These are phyloP conservation scores for Moniliella sp. DNA, from an alignment of 1,284 basidiomycete species.

Conservation along the genomic window DNA sequence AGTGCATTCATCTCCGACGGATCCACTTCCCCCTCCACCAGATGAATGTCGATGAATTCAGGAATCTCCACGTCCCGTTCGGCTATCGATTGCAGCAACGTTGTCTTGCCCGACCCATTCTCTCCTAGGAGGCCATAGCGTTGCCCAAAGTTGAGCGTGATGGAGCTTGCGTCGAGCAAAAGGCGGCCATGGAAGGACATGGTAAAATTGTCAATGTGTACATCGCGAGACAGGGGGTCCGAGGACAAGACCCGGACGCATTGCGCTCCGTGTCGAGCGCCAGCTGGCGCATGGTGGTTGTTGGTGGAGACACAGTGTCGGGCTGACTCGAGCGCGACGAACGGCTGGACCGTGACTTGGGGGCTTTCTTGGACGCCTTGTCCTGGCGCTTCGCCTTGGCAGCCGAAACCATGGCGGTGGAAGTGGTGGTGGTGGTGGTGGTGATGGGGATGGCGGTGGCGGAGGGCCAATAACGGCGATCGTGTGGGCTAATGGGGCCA, in stretches of 20 bases:
- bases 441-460: too few species aligned
- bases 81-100: slow-evolving; percentile 34
- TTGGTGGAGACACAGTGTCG: too few species aligned
- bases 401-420: too few species aligned
- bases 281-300: slow-evolving; percentile 33
- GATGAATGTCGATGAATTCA: slow-evolving; percentile 85
- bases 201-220: slow-evolving; percentile 89
- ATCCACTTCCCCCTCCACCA: slow-evolving; percentile 83
- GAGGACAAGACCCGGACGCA: slow-evolving; percentile 62
- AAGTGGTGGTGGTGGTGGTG: too few species aligned
- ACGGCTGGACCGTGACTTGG: too few species aligned
- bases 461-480: too few species aligned
- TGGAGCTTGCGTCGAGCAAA: slow-evolving; percentile 67
- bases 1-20: slow-evolving; percentile 85
- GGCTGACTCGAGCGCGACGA: too few species aligned
- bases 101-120: slow-evolving; percentile 88
- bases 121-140: slow-evolving; percentile 85
- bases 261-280: slow-evolving; percentile 29
- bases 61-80: slow-evolving; percentile 67
- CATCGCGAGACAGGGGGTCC: slow-evolving; percentile 73
- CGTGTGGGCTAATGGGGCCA: too few species aligned
- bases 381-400: slow-evolving; percentile 34
- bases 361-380: slow-evolving; percentile 30
- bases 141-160: slow-evolving; percentile 87
- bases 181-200: slow-evolving; percentile 91